Evolutionary conservation across 225 moss, liverwort and hornwort genomes (phyloP).

Genomic region (Takakia lepidozioides): DNA sequence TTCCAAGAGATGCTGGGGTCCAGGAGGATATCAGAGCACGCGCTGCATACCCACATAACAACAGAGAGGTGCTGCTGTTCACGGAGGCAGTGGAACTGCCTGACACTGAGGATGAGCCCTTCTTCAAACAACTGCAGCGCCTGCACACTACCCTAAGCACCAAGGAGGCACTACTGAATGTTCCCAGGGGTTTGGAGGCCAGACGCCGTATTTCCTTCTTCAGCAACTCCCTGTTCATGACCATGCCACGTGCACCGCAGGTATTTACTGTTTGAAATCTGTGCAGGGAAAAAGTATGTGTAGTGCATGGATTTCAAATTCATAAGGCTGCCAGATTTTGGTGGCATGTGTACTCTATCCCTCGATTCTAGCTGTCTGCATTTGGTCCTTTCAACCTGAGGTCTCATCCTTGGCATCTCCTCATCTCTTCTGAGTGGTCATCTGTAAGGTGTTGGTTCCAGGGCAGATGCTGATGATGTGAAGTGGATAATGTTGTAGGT

Average conservation of each 20-base stretch:
- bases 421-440: no score
- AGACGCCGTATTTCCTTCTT: slow-evolving; percentile 88
- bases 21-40: slow-evolving; percentile 23
- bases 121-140: slow-evolving; percentile 83
- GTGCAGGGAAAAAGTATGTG: neutral
- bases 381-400: neutral
- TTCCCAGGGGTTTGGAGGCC: slow-evolving; percentile 84
- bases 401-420: no score
- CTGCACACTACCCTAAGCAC: slow-evolving; percentile 68
- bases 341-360: no score
- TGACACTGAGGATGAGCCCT: slow-evolving; percentile 24
- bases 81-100: slow-evolving; percentile 72
- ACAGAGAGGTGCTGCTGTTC: slow-evolving; percentile 41
- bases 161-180: slow-evolving; percentile 58
- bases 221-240: slow-evolving; percentile 98
- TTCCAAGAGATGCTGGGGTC: slow-evolving; percentile 30
- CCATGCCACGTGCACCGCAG: slow-evolving; percentile 92
- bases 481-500: slow-evolving; percentile 35
- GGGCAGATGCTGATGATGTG: no score
- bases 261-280: slow-evolving; percentile 24
- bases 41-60: slow-evolving; percentile 16
- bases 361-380: neutral
- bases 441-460: no score
- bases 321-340: neutral
- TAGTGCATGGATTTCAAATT: neutral